Conservation (phyloP, 371 early-diverging fungal genomes). For the Apophysomyces sp. region DNA sequence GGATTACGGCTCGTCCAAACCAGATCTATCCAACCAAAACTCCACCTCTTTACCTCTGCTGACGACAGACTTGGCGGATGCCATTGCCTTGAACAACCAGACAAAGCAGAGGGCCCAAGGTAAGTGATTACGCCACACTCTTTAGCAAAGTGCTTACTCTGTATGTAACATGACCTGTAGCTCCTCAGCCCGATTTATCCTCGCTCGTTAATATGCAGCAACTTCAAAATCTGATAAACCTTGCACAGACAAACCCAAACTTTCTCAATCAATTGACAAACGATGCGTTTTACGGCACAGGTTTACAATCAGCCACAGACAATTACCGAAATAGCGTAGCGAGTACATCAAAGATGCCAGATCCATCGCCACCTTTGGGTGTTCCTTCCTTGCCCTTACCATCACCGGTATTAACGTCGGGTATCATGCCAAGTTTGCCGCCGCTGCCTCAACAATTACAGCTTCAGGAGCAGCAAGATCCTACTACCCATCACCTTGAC, state of each 20-base stretch:
- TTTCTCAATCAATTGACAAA: constrained; percentile 31
- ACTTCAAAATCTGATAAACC: constrained; percentile 12
- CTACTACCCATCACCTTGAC: constrained; percentile 2
- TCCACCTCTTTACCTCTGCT: constrained; percentile 18
- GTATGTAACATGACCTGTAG: constrained; percentile 10
- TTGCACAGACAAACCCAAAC: constrained; percentile 31
- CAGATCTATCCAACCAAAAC: not conserved
- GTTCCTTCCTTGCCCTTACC: not conserved
- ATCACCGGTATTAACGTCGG: not conserved
- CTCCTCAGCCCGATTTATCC: constrained; percentile 13
- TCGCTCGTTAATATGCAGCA: constrained; percentile 27
- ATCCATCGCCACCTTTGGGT: not conserved
- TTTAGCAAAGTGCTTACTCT: not conserved
- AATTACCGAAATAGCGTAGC: not conserved
- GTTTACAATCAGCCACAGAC: not conserved
- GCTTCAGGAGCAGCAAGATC: not conserved
- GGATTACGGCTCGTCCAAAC: constrained; percentile 13
- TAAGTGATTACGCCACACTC: not conserved
- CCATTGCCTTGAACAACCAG: constrained; percentile 45
- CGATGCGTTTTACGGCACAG: constrained; percentile 4
- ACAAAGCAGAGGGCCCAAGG: constrained; percentile 26
- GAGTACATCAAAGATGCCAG: not conserved
- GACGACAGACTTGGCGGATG: constrained; percentile 35
- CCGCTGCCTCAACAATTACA: not conserved
- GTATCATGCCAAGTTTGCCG: not conserved